These are phyloP conservation scores for Entomortierella chlamydospora DNA, from an alignment of 192 early-diverging fungal genomes.

Conservation along the genomic window DNA sequence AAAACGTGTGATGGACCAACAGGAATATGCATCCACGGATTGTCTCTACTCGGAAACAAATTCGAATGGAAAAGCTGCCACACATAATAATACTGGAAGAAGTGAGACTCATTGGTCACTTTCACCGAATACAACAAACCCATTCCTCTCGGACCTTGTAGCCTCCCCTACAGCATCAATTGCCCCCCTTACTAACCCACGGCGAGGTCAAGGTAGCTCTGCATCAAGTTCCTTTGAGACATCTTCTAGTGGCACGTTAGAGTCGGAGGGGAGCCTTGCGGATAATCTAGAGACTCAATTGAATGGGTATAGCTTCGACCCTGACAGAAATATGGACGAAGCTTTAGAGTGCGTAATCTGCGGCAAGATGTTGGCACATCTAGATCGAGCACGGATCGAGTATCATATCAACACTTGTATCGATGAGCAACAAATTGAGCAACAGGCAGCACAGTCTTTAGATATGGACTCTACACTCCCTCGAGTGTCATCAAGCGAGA, in stretches of 20 bases:
- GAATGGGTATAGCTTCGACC: not conserved
- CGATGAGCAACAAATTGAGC: constrained; percentile 23
- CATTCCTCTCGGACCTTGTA: not conserved
- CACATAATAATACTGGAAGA: not conserved
- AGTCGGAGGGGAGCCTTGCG: not conserved
- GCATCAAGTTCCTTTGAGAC: not conserved
- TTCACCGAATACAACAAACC: not conserved
- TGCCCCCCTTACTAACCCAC: not conserved
- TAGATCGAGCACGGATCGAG: constrained; percentile 28
- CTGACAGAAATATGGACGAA: not conserved
- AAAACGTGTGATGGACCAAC: not conserved
- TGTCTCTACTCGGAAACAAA: not conserved
- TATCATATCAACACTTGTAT: constrained; percentile 48
- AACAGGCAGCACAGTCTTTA: constrained; percentile 3
- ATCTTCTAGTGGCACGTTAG: not conserved
- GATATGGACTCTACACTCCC: not conserved
- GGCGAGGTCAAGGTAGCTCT: not conserved
- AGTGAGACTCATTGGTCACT: not conserved
- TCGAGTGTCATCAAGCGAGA: not conserved
- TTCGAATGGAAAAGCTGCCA: too few relatives aligned
- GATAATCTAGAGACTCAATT: not conserved
- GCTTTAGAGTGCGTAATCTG: constrained; percentile 25
- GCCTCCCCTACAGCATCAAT: not conserved
- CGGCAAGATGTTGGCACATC: constrained; percentile 24
- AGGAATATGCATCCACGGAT: not conserved